Evolutionary conservation across 140 eudicot genomes (phyloP), one percentile per base, ranked within the genome.

Genomic region (Flaveria floridana): DNA sequence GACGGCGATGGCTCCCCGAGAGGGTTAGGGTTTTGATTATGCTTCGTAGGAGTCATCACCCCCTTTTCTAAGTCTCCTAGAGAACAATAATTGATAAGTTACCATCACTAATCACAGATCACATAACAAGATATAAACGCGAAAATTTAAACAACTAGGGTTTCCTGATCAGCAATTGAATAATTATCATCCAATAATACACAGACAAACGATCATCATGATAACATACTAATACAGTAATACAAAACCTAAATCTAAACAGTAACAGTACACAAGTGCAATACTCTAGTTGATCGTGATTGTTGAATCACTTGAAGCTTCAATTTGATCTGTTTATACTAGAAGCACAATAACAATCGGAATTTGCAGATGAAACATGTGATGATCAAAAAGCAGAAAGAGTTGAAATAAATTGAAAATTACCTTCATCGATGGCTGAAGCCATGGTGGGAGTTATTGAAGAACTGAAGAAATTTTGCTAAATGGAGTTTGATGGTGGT

Each of bases 1-100:
- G 89, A 73, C 2, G 91, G 91, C 0, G 87, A 88, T 21, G 91
- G 88, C 75, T 88, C 90, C 0, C 77, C 75, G 2, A 71, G 39
- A 25, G 78, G 34, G 51, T 82, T 72, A 13, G 67, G 68, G 52
- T 61, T 81, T 18, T 47, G 80, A 67, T 74, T 66, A 67, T 73
- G 63, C 61, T 79, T 46, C 6, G 70, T 25, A 23, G 87, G 83
- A 63, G 82, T 80, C 82, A 83, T 80, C 73, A 44, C 56, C 12
- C 78, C 89, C 39, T 84, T 82, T 63, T 86, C 89, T 63, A 89
- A 28, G 56, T 80, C 87, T 68, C 62, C 74, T 81, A 57, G 70
- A 69, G 30, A 47, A 80, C 18, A 64, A 42, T 20, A 61, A 78
- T 59, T 8, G 18, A 10, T 1, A 19, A 78, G 63, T 46, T 53